Evolutionary conservation across 2,329 filamentous ascomycete species (phyloP).

Genomic region (Ophiostoma tasmaniense): DNA sequence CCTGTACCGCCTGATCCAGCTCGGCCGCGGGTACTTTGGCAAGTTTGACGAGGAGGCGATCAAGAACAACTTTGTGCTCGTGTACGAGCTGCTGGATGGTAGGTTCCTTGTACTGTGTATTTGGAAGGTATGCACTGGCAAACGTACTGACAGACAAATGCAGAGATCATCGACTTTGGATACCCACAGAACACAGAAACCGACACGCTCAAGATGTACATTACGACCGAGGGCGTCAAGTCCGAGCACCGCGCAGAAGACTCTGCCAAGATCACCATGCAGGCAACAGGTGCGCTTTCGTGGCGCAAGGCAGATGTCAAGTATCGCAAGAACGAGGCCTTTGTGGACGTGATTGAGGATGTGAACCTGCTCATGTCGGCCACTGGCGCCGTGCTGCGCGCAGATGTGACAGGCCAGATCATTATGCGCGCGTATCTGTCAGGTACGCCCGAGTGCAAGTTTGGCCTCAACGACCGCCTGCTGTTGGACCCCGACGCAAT

Average conservation of each 20-base stretch:
- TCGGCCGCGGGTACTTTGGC: constrained; percentile 94
- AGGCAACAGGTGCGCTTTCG: constrained; percentile 91
- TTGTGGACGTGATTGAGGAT: constrained; percentile 98
- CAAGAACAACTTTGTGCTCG: constrained; percentile 99
- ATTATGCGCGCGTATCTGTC: constrained; percentile 97
- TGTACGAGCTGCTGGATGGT: constrained; percentile 96
- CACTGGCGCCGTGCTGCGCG: constrained; percentile 84
- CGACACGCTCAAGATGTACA: constrained; percentile 99
- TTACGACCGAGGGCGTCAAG: constrained; percentile 97
- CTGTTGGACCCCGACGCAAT: constrained; percentile 73
- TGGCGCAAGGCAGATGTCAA: constrained; percentile 97
- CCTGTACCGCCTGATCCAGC: constrained; percentile 78
- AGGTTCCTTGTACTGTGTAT: constrained; percentile 22
- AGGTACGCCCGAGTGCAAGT: constrained; percentile 97
- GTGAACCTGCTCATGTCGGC: constrained; percentile 99
- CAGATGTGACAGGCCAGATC: constrained; percentile 94
- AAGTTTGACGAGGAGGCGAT: constrained; percentile 99
- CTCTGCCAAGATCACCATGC: constrained; percentile 97
- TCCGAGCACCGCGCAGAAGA: constrained; percentile 80
- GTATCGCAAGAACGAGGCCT: constrained; percentile 98
- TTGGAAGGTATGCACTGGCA: constrained; percentile 3
- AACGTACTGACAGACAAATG: constrained; percentile 14
- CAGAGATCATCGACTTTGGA: constrained; percentile 97
- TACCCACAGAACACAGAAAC: constrained; percentile 99
- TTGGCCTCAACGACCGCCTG: constrained; percentile 90